phyloP scores from a whole-genome alignment of 2,329 filamentous ascomycete genomes.

The Fusarium nodosum region DNA sequence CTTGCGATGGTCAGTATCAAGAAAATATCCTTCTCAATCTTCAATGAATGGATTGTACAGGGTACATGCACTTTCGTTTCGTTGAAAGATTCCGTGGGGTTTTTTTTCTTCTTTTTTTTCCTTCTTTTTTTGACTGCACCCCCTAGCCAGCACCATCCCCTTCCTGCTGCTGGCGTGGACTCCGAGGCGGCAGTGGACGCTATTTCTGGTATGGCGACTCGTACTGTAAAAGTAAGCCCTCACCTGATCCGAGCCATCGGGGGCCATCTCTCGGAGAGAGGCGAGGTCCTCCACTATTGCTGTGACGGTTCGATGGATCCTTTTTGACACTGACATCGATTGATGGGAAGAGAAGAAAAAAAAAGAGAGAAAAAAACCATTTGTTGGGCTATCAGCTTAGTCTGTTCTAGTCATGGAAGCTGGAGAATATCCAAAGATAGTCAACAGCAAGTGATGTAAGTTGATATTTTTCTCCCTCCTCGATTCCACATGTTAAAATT shows the following conservation, averaged over 20 bases:
- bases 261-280: slow-evolving; percentile 40
- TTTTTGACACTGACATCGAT: slow-evolving; percentile 10
- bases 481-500: background rate
- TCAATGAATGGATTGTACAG: background rate
- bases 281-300: slow-evolving; percentile 41
- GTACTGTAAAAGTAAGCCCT: slow-evolving; percentile 31
- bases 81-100: background rate
- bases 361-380: background rate
- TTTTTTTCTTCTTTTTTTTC: background rate
- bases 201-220: slow-evolving; percentile 48
- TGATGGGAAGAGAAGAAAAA: background rate
- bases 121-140: slow-evolving; percentile 1
- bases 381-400: background rate
- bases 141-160: background rate
- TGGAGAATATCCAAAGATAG: slow-evolving; percentile 4
- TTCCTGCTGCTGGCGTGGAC: slow-evolving; percentile 36
- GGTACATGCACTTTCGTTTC: background rate
- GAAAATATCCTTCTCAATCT: background rate
- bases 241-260: slow-evolving; percentile 42
- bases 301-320: slow-evolving; percentile 23
- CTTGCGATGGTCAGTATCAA: background rate
- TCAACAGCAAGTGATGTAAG: slow-evolving; percentile 1
- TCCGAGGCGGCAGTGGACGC: slow-evolving; percentile 47
- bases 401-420: slow-evolving; percentile 2
- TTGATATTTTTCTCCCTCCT: background rate